Conservation (phyloP, 805 yeast genomes). For the Ogataea angusta region DNA sequence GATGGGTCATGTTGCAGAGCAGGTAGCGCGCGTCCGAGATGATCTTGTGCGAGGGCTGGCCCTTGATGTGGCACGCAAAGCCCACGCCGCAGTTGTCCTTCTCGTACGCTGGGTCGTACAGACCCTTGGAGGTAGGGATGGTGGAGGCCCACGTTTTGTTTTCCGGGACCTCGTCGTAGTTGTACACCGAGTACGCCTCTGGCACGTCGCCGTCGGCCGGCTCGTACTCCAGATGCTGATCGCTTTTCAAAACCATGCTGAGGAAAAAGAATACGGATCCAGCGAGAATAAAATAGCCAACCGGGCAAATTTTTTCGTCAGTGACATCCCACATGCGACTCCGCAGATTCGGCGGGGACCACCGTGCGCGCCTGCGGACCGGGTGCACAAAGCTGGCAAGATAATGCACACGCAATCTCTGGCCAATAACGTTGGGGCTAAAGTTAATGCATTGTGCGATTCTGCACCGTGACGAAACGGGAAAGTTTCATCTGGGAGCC, state of each 20-base stretch:
- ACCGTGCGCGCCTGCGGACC: slow-evolving; percentile 1
- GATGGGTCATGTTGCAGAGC: slow-evolving; percentile 96
- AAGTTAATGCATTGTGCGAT: slow-evolving; percentile 2
- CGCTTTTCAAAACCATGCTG: slow-evolving; percentile 29
- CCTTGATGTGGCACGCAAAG: slow-evolving; percentile 91
- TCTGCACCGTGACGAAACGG: slow-evolving; percentile 4
- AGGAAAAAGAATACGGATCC: slow-evolving; percentile 4
- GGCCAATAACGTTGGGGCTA: slow-evolving; percentile 11
- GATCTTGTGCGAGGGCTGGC: slow-evolving; percentile 82
- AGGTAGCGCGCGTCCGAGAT: slow-evolving; percentile 85
- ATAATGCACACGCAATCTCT: slow-evolving; percentile 12
- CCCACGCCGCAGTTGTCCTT: slow-evolving; percentile 99
- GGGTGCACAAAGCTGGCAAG: slow-evolving; percentile 8
- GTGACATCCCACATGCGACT: slow-evolving; percentile 4
- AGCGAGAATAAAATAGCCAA: slow-evolving; percentile 1
- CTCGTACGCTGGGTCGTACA: slow-evolving; percentile 90
- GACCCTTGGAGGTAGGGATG: slow-evolving; percentile 81
- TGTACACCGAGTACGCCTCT: slow-evolving; percentile 43
- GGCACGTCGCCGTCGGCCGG: slow-evolving; percentile 19
- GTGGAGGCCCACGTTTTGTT: slow-evolving; percentile 92
- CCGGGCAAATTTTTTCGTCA: slow-evolving; percentile 8
- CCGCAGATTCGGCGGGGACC: slow-evolving; percentile 3
- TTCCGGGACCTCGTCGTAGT: slow-evolving; percentile 71
- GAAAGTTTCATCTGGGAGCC: slow-evolving; percentile 2
- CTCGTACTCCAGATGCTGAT: slow-evolving; percentile 27